These are phyloP conservation scores for Purpureocillium lavendulum DNA, from an alignment of 2,329 filamentous ascomycete species.

Conservation along the genomic window DNA sequence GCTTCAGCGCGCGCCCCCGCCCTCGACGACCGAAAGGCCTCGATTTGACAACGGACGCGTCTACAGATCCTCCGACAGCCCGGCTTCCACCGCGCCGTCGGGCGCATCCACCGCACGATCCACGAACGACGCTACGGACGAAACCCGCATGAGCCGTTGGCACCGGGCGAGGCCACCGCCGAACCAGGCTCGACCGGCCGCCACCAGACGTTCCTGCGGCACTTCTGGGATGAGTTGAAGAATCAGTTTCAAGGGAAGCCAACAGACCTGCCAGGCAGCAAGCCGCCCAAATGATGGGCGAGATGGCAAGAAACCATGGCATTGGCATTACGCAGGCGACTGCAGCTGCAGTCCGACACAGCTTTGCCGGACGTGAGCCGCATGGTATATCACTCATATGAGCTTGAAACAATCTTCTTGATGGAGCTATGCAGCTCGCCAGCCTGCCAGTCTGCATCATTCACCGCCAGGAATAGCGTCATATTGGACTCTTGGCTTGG, in stretches of 20 bases:
- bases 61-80: constrained; percentile 40
- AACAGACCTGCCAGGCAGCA: constrained; percentile 24
- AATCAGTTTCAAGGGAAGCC: constrained; percentile 40
- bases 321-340: too few species aligned
- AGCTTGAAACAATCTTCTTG: too few species aligned
- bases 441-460: too few species aligned
- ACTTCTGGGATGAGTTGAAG: constrained; percentile 42
- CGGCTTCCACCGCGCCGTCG: constrained; percentile 42
- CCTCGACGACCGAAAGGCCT: neutral
- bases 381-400: too few species aligned
- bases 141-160: constrained; percentile 40
- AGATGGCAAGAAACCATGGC: too few species aligned
- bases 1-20: neutral
- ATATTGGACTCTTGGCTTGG: too few species aligned
- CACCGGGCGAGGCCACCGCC: constrained; percentile 41
- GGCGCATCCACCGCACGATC: constrained; percentile 41
- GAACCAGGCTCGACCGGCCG: constrained; percentile 20
- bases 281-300: constrained; percentile 15
- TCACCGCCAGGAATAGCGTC: too few species aligned
- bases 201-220: constrained; percentile 28
- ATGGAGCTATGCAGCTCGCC: too few species aligned
- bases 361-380: too few species aligned
- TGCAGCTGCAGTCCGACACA: too few species aligned
- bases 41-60: neutral
- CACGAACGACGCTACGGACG: constrained; percentile 40